These are phyloP conservation scores for Pythium myriotylum DNA, from an alignment of 352 stramenopile genomes.

Conservation along the genomic window DNA sequence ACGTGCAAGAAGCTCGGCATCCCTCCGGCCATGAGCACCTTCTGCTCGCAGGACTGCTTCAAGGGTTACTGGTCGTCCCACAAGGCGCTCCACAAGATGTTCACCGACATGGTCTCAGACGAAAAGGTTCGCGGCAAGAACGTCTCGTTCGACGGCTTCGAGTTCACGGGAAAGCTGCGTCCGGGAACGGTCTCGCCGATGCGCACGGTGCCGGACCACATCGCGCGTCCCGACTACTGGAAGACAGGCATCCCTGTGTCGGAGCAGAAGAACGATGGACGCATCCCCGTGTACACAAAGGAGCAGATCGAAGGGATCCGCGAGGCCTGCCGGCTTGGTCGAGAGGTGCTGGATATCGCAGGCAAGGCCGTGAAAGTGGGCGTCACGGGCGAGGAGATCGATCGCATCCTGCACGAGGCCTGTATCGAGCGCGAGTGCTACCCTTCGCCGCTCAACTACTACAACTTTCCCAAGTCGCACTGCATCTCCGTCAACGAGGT, in stretches of 20 bases:
- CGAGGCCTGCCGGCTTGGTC: conserved; percentile 79
- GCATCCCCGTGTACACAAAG: conserved; percentile 93
- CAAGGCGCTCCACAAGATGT: conserved; percentile 96
- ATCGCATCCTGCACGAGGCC: conserved; percentile 94
- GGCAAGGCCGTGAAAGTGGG: conserved; percentile 86
- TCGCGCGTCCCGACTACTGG: conserved; percentile 92
- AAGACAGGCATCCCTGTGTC: conserved; percentile 74
- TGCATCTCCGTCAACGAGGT: conserved; percentile 94
- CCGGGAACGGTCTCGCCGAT: conserved; percentile 81
- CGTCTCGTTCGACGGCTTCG: conserved; percentile 61
- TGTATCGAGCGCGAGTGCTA: conserved; percentile 93
- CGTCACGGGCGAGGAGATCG: conserved; percentile 97
- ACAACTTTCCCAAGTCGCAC: conserved; percentile 96
- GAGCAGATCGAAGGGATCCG: conserved; percentile 95
- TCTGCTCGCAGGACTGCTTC: conserved; percentile 97
- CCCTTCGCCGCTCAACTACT: conserved; percentile 97
- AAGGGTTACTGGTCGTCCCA: conserved; percentile 95
- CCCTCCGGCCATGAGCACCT: conserved; percentile 82
- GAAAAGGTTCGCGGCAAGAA: conserved; percentile 37
- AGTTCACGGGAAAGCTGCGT: conserved; percentile 86
- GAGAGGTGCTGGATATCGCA: conserved; percentile 96
- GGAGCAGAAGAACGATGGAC: conserved; percentile 65
- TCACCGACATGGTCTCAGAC: conserved; percentile 78
- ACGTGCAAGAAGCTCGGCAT: conserved; percentile 92
- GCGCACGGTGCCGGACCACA: conserved; percentile 70